phyloP scores from a whole-genome alignment of 371 early-diverging fungal genomes.

The Circinella minor region DNA sequence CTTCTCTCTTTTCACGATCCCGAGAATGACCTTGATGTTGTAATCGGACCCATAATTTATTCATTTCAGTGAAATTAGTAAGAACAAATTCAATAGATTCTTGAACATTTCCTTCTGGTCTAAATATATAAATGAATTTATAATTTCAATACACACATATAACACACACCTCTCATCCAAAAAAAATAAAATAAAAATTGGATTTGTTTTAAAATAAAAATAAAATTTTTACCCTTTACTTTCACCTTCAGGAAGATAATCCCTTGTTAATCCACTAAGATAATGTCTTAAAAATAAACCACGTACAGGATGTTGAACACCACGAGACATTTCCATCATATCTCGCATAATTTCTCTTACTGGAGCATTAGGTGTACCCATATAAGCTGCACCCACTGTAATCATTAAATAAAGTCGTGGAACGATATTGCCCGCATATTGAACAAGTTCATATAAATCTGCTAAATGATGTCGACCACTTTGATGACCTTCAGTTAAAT shows the following conservation, averaged over 20 bases:
- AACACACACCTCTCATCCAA: not conserved
- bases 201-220: too few relatives aligned
- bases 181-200: conserved; percentile 3
- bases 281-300: conserved; percentile 96
- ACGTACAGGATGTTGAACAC: conserved; percentile 96
- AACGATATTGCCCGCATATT: conserved; percentile 95
- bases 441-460: conserved; percentile 95
- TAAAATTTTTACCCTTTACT: conserved; percentile 65
- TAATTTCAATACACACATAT: too few relatives aligned
- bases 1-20: conserved; percentile 93
- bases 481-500: conserved; percentile 85
- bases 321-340: conserved; percentile 97
- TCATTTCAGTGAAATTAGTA: conserved; percentile 97
- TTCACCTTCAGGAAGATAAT: conserved; percentile 73
- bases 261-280: conserved; percentile 91
- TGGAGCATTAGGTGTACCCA: conserved; percentile 86
- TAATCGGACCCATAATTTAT: conserved; percentile 97
- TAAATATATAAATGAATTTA: conserved; percentile 27
- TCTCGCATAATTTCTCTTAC: conserved; percentile 96
- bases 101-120: conserved; percentile 81
- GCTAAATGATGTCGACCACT: conserved; percentile 88
- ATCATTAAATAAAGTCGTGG: conserved; percentile 97
- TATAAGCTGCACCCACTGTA: conserved; percentile 93
- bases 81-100: conserved; percentile 94
- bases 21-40: conserved; percentile 95